Evolutionary conservation across 2,329 filamentous ascomycete species (phyloP).

Genomic region (Trichoderma sp.): DNA sequence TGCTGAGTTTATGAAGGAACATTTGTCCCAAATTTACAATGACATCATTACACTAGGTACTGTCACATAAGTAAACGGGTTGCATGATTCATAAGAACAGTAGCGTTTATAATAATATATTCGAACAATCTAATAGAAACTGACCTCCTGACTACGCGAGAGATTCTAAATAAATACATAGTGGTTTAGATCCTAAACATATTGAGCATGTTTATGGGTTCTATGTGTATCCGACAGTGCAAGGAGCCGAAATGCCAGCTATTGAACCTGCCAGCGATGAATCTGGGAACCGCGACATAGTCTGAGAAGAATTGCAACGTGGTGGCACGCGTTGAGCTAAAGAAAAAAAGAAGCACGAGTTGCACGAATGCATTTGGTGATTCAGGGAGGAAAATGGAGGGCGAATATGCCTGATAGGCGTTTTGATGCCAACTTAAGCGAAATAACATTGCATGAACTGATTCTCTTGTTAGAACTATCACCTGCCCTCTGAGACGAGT

Average conservation of each 20-base stretch:
- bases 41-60: neutral
- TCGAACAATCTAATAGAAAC: no score
- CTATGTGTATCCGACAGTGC: no score
- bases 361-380: neutral
- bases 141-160: no score
- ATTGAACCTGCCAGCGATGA: neutral
- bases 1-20: neutral
- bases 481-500: neutral
- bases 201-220: no score
- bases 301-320: neutral
- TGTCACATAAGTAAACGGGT: neutral
- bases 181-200: no score
- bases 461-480: neutral
- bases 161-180: no score
- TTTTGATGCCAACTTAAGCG: neutral
- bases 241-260: no score
- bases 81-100: no score
- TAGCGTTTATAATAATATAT: no score
- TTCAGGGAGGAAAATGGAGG: neutral
- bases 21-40: neutral
- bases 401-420: neutral
- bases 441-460: neutral
- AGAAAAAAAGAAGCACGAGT: neutral
- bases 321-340: neutral
- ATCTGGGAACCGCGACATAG: neutral